Percentiles rank a stretch among this genome's conserved stretches.
phyloP scores from a whole-genome alignment of 2,329 filamentous ascomycete genomes.

The Fusarium caatingaense region DNA sequence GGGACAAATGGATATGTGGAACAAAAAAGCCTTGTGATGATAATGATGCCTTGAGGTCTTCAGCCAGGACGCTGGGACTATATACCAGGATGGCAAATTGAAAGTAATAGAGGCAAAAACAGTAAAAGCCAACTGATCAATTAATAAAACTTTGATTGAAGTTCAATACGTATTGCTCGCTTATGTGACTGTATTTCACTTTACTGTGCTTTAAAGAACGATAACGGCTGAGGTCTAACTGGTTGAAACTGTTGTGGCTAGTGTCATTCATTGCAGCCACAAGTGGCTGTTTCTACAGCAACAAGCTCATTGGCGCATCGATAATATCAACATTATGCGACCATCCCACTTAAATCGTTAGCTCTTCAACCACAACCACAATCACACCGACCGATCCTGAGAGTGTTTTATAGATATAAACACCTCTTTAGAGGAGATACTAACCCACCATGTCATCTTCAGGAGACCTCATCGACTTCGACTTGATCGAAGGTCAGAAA shows the following conservation, averaged over 20 bases:
- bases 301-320: conserved; percentile 18
- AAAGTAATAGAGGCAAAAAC: conserved; percentile 46
- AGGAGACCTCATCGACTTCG: conserved; percentile 77
- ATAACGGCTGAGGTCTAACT: not conserved
- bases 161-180: conserved; percentile 10
- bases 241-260: not conserved
- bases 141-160: conserved; percentile 39
- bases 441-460: conserved; percentile 59
- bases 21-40: conserved; percentile 41
- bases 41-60: conserved; percentile 41
- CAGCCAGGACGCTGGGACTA: conserved; percentile 39
- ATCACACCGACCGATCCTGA: conserved; percentile 22
- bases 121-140: conserved; percentile 45
- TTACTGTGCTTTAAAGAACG: not conserved
- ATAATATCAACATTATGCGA: conserved; percentile 25
- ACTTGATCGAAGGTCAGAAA: conserved; percentile 95
- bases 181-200: not conserved
- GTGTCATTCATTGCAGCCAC: conserved; percentile 4
- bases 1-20: conserved; percentile 15
- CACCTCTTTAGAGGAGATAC: conserved; percentile 34
- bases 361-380: conserved; percentile 29
- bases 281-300: conserved; percentile 45
- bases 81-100: conserved; percentile 45
- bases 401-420: conserved; percentile 24
- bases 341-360: conserved; percentile 18